Percentiles rank a stretch among this genome's conserved stretches.
phyloP scores from a whole-genome alignment of 192 early-diverging fungal species.

The Backusella psychrophila region DNA sequence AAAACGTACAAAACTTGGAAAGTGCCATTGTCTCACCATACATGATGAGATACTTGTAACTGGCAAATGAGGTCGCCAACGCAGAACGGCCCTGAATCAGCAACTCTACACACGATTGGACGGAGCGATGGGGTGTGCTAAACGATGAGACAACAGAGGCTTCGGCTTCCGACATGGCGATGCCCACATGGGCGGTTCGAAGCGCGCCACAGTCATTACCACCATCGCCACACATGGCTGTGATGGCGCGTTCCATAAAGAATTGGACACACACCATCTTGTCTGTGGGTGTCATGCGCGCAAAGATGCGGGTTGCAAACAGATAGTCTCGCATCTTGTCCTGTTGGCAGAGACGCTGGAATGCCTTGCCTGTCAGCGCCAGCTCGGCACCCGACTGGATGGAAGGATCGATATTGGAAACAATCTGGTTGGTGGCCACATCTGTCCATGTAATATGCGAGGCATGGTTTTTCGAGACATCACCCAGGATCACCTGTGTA shows the following conservation, averaged over 20 bases:
- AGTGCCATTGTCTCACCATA: conserved; percentile 60
- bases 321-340: conserved; percentile 40
- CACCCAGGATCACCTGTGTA: conserved; percentile 21
- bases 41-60: conserved; percentile 57
- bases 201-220: conserved; percentile 68
- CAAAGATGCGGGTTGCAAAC: conserved; percentile 53
- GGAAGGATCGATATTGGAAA: neutral
- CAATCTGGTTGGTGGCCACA: conserved; percentile 31
- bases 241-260: conserved; percentile 55
- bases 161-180: conserved; percentile 63
- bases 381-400: conserved; percentile 36
- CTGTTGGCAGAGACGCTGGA: conserved; percentile 31
- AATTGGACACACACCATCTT: conserved; percentile 55
- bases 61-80: conserved; percentile 64
- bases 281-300: conserved; percentile 56
- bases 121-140: conserved; percentile 42
- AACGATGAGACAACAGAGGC: conserved; percentile 64
- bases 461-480: conserved; percentile 15
- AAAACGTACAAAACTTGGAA: conserved; percentile 54
- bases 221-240: conserved; percentile 71
- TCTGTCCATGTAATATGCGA: conserved; percentile 37
- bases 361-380: conserved; percentile 54
- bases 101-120: conserved; percentile 54
- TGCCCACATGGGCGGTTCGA: conserved; percentile 59
- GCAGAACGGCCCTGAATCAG: conserved; percentile 57